Percentiles rank a stretch among this genome's conserved stretches.
Evolutionary conservation across 2,329 filamentous ascomycete genomes (phyloP).

Genomic region (Neodidymelliopsis sp.): DNA sequence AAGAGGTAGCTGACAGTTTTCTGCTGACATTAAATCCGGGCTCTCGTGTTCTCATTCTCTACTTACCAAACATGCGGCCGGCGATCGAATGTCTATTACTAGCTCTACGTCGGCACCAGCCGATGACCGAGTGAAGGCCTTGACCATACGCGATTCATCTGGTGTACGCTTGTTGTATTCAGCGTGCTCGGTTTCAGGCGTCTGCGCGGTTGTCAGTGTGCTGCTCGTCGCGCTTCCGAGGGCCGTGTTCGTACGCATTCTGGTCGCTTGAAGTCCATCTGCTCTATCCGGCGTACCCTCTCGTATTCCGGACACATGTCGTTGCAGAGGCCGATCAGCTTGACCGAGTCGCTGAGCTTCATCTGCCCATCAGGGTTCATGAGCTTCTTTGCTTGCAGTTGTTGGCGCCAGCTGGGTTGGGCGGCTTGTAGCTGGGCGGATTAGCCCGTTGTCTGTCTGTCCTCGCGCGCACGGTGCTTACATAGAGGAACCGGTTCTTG

Average conservation of each 20-base stretch:
- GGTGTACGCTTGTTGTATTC: constrained; percentile 46
- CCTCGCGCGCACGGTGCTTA: constrained; percentile 19
- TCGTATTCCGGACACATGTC: constrained; percentile 72
- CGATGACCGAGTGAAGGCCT: constrained; percentile 68
- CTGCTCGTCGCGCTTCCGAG: too few relatives aligned
- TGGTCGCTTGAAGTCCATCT: constrained; percentile 66
- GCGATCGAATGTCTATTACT: constrained; percentile 69
- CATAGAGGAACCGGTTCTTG: constrained; percentile 32
- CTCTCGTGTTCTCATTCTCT: constrained; percentile 18
- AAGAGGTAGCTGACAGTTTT: constrained; percentile 56
- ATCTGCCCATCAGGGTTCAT: constrained; percentile 65
- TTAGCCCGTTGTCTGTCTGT: constrained; percentile 15
- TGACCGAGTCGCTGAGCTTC: constrained; percentile 66
- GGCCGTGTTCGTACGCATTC: constrained; percentile 69
- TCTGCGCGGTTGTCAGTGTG: constrained; percentile 17
- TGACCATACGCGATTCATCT: constrained; percentile 67
- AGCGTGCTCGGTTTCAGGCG: constrained; percentile 45
- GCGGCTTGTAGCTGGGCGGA: constrained; percentile 26
- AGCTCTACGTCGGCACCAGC: constrained; percentile 69
- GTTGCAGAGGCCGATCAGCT: constrained; percentile 66
- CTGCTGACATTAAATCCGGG: constrained; percentile 27
- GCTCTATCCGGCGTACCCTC: constrained; percentile 66
- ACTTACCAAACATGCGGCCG: constrained; percentile 53
- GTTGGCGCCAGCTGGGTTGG: constrained; percentile 46
- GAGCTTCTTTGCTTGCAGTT: constrained; percentile 41